Percentiles rank a stretch among this genome's conserved stretches.
phyloP scores from a whole-genome alignment of 2,329 filamentous ascomycete species.

The Hirsutella thompsonii region DNA sequence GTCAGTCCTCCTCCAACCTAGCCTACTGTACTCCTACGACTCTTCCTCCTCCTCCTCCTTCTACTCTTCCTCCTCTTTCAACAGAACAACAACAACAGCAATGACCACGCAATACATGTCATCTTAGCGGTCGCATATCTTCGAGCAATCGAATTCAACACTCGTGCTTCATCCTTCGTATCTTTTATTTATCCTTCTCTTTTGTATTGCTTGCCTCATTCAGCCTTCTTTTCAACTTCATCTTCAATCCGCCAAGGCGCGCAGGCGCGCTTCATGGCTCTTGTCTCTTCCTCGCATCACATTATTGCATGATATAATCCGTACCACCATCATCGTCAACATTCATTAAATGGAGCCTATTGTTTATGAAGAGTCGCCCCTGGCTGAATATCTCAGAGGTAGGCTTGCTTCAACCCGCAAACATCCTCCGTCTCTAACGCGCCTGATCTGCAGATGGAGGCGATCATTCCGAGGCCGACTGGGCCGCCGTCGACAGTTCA shows the following conservation, averaged over 20 bases:
- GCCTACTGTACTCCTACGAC: too few species aligned
- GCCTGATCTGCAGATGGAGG: constrained; percentile 29
- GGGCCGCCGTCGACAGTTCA: constrained; percentile 28
- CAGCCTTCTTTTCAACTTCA: neutral
- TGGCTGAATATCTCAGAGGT: constrained; percentile 88
- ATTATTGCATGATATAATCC: neutral
- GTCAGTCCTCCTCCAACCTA: too few species aligned
- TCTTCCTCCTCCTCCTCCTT: too few species aligned
- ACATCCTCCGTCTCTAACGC: constrained; percentile 5
- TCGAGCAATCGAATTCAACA: too few species aligned
- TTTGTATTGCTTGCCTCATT: neutral
- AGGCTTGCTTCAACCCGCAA: constrained; percentile 8
- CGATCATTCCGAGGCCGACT: constrained; percentile 29
- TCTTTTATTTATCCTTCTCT: neutral
- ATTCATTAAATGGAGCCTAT: constrained; percentile 59
- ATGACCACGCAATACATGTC: too few species aligned
- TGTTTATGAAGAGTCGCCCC: constrained; percentile 73
- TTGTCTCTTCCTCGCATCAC: neutral
- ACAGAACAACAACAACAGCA: too few species aligned
- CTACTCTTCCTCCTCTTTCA: too few species aligned
- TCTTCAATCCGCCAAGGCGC: constrained; percentile 5
- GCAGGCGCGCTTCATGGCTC: constrained; percentile 16
- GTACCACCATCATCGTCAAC: neutral
- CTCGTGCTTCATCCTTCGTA: too few species aligned
- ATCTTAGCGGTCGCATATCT: too few species aligned